These are phyloP conservation scores for Citrus inodora DNA, from an alignment of 345 rosid genomes.

Conservation along the genomic window DNA sequence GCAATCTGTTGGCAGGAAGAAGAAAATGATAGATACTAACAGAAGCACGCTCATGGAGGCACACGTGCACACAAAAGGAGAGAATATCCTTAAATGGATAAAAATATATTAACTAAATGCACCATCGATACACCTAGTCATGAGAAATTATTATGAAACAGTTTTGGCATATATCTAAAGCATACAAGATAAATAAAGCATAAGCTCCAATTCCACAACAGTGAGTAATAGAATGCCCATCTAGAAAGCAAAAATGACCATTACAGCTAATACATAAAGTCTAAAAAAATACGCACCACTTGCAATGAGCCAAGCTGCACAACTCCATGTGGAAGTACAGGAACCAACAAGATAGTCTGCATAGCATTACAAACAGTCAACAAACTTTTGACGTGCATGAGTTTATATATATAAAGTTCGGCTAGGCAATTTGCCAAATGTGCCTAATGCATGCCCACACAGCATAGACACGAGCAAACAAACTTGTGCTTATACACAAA, in stretches of 20 bases:
- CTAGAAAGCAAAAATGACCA: not conserved
- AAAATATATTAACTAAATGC: not conserved
- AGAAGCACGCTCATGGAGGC: not conserved
- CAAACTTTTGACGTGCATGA: not conserved
- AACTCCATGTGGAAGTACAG: conserved; percentile 62
- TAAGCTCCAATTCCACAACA: not conserved
- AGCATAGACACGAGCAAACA: not conserved
- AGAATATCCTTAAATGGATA: not conserved
- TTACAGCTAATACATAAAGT: conserved; percentile 1
- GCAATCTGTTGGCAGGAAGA: conserved; percentile 35
- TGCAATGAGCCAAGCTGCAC: conserved; percentile 64
- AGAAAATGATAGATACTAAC: not conserved
- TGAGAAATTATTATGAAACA: not conserved
- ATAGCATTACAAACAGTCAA: conserved; percentile 15
- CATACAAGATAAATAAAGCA: not conserved
- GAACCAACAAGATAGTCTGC: conserved; percentile 60
- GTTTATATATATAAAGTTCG: not conserved
- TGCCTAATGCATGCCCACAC: not conserved
- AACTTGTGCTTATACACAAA: not conserved
- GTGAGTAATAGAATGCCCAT: not conserved
- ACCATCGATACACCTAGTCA: not conserved
- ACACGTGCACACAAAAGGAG: not conserved
- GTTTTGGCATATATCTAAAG: not conserved
- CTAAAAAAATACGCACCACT: conserved; percentile 35
- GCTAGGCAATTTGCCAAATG: not conserved